Conservation (phyloP, 225 moss, liverwort and hornwort species). For the Pleurozium schreberi region DNA sequence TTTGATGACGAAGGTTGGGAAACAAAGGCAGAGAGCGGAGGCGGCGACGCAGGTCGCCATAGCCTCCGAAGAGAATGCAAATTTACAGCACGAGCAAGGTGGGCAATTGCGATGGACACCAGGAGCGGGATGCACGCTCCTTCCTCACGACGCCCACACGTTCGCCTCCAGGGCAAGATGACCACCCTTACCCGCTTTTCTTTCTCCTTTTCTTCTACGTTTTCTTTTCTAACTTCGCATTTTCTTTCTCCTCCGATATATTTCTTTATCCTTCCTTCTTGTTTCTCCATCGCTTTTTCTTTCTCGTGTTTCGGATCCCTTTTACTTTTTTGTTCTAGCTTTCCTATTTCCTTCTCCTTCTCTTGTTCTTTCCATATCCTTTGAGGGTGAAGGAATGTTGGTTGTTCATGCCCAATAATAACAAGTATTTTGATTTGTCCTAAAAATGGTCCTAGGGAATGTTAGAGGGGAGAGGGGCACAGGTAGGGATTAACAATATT, state of each 20-base stretch:
- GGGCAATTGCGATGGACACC: background rate
- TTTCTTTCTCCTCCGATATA: background rate
- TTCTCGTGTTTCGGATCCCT: background rate
- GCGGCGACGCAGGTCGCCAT: conserved; percentile 16
- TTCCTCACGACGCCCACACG: background rate
- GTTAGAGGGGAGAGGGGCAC: too few relatives aligned
- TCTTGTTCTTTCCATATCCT: background rate
- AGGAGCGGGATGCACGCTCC: background rate
- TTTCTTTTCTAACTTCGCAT: background rate
- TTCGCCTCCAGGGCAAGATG: background rate
- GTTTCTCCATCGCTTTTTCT: background rate
- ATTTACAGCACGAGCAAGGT: background rate
- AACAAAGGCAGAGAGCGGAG: background rate
- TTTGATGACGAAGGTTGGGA: too few relatives aligned
- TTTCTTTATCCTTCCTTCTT: background rate
- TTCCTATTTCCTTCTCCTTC: background rate
- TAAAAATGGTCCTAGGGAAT: background rate
- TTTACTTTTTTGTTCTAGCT: background rate
- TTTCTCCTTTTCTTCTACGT: background rate
- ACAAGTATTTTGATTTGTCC: background rate
- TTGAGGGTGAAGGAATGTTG: background rate
- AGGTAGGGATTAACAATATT: background rate
- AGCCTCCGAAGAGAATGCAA: background rate
- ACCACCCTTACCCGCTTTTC: background rate
- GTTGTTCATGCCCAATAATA: background rate